Conservation (phyloP, 176 grass and related monocot species). For the Alloteropsis semialata region DNA sequence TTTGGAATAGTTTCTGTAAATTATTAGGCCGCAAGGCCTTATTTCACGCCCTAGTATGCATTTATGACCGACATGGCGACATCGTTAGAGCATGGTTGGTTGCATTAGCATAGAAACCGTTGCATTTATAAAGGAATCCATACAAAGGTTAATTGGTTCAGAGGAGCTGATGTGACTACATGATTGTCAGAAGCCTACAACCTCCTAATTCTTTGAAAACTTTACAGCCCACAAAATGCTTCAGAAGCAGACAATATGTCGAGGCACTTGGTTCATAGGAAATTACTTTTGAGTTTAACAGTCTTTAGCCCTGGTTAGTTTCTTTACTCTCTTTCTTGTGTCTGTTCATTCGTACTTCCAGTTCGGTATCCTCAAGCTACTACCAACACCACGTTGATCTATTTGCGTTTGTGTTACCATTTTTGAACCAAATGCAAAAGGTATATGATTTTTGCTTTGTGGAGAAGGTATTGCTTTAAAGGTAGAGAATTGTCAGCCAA, state of each 20-base stretch:
- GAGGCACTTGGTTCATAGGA: not conserved
- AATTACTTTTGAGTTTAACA: not conserved
- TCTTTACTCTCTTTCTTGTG: not conserved
- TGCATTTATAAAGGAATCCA: not conserved
- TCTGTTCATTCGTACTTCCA: not conserved
- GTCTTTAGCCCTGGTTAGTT: not conserved
- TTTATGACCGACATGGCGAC: not conserved
- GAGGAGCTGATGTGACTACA: not conserved
- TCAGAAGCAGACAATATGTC: not conserved
- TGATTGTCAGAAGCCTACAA: not conserved
- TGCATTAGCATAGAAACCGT: not conserved
- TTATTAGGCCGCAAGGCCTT: not conserved
- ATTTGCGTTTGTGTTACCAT: too few relatives aligned
- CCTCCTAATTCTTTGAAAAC: not conserved
- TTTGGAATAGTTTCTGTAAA: slow-evolving; percentile 8
- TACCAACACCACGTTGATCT: not conserved
- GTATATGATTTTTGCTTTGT: too few relatives aligned
- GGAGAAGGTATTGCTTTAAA: too few relatives aligned
- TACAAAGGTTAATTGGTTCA: not conserved
- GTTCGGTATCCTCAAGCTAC: not conserved
- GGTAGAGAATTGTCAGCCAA: too few relatives aligned
- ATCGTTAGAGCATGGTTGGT: not conserved
- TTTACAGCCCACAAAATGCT: not conserved
- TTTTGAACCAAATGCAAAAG: too few relatives aligned
- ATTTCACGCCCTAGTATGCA: not conserved